Base-by-base conservation (phyloP, 345 rosid genomes). In the Moricandia arvensis region DNA sequence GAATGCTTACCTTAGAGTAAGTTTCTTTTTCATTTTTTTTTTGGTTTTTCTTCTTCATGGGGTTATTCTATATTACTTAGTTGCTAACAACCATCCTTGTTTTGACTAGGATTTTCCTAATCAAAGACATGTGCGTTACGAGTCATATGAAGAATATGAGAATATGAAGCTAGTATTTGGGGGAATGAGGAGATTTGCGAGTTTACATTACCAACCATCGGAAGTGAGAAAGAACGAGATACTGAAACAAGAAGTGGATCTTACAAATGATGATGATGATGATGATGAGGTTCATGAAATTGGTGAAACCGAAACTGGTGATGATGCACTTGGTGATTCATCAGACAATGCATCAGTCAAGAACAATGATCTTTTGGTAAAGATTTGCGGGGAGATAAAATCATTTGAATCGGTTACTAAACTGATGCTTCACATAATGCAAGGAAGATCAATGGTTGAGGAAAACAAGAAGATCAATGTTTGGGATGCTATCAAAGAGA, bases 401-500 rank as follows among this genome's bases (percentile, higher is more conserved):
- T 67, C 71, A 17, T 18, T 67, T 51, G 43, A 10, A 21, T 49
- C 60, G 29, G 15, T 6, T 1, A 6, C 4, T 30, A 49, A 10
- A 30, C 71, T 16, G 11, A 17, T 49, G 45, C 27, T 66, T 49
- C 59, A 49, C 9, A 16, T 49, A 49, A 30, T 66, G 43, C 43
- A 49, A 67, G 60, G 8, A 31, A 67, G 43, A 67, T 49, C 4
- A 49, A 30, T 51, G 60, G 71, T 49, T 31, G 71, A 51, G 15
- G 43, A 3, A 7, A 68, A 17, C 24, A 60, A 60, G n/a, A 51
- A 51, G 16, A 51, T 1, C 9, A 51, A 51, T 34, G 18, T 67
- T 67, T 67, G 60, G 61, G 41, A 31, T 18, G 71, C 60, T 30
- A 49, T 67, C 43, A 67, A 4, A 30, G 71, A 67, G 71, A 67